These are phyloP conservation scores for Colletotrichum theobromicola DNA, from an alignment of 2,329 filamentous ascomycete species.

Conservation along the genomic window DNA sequence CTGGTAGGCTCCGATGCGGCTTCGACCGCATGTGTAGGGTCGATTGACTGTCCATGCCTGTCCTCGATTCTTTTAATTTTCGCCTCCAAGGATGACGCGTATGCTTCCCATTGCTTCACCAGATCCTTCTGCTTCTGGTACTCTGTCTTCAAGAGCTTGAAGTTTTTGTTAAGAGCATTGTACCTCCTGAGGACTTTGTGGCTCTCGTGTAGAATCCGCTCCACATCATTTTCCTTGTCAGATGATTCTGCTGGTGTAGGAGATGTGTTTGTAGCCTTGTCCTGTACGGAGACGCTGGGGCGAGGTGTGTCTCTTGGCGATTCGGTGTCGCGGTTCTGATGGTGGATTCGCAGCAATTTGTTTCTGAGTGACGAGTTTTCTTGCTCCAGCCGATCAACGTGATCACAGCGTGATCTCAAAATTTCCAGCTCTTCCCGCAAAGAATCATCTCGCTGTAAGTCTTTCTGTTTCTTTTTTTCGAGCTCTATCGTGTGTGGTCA, in stretches of 20 bases:
- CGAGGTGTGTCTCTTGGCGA: neutral
- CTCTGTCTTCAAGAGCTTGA: conserved; percentile 44
- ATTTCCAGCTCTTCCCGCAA: conserved; percentile 35
- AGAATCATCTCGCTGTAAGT: neutral
- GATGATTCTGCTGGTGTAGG: neutral
- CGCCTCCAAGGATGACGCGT: conserved; percentile 46
- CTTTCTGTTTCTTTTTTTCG: conserved; percentile 21
- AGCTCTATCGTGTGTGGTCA: conserved; percentile 29
- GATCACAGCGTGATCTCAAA: conserved; percentile 34
- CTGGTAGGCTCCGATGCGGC: neutral
- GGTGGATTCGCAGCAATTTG: conserved; percentile 37
- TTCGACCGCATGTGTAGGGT: neutral
- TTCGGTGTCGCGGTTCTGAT: conserved; percentile 2
- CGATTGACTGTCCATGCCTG: conserved; percentile 30
- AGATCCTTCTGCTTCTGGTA: conserved; percentile 46
- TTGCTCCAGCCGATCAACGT: conserved; percentile 40
- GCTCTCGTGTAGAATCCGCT: conserved; percentile 4
- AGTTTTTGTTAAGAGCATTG: conserved; percentile 43
- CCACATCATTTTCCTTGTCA: neutral
- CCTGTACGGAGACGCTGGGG: neutral
- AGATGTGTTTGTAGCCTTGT: conserved; percentile 10
- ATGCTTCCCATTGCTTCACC: conserved; percentile 49
- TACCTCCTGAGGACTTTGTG: conserved; percentile 44
- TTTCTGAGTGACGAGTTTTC: conserved; percentile 47
- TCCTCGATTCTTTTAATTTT: conserved; percentile 49